Base-by-base conservation (phyloP, 345 rosid genomes). In the Pistacia atlantica region DNA sequence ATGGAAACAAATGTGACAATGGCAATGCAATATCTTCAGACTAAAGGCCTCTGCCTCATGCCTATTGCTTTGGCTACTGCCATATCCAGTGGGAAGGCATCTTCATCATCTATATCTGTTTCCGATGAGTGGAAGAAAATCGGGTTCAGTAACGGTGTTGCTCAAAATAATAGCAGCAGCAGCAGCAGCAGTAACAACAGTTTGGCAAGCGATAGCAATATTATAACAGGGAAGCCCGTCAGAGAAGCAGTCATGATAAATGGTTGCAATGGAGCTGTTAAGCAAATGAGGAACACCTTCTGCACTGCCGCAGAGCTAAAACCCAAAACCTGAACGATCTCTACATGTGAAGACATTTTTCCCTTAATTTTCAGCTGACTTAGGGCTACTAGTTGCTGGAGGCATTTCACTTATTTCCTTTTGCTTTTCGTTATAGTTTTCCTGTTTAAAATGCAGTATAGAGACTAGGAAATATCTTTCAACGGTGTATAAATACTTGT, bases 1-100 rank as follows among this genome's bases (percentile, higher is more conserved):
- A 84, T 89, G 89, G 92, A 89, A 59, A 83, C 89, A 49, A 85
- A 84, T 25, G 74, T 87, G 84, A 86, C 83, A n/a, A 72, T 80
- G 56, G 92, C 89, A 58, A 86, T 87, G 90, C 90, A 87, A 67
- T 83, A 85, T 80, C 81, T 87, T 54, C 89, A 89, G 61, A 86
- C 83, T 55, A 87, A 86, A 75, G 92, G 90, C 28, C 84, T 89
- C 20, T 89, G 89, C 77, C 83, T 87, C 64, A 89, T 87, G 90
- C 92, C 92, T 4, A 80, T 87, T 14, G 82, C 89, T 57, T 84
- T 86, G 1, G 87, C 91, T 20, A 22, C 81, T 2, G 82, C 88
- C 71, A 86, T 86, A 62, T 76, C 87, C 55, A 65, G 65, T 14
- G 81, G 77, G 25, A 87, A 81, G 73, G 75, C 83, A 57, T 42